These are phyloP conservation scores for Leishmania guyanensis DNA, from an alignment of 208 protist species.

Conservation along the genomic window DNA sequence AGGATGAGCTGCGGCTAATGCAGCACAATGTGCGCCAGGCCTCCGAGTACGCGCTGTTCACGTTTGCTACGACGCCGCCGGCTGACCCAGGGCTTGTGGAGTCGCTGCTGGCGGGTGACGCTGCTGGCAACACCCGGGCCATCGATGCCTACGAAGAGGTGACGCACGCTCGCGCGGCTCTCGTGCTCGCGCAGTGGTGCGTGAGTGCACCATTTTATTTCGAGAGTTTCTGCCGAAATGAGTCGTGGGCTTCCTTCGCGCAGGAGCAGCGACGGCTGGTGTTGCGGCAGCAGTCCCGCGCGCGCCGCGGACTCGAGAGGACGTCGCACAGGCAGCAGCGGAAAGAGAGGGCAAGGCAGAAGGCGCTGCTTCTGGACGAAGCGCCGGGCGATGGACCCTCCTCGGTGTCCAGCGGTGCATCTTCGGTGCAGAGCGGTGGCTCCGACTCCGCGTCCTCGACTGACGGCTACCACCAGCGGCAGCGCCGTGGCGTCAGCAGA, in stretches of 20 bases:
- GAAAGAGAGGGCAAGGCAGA: background rate
- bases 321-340: conserved; percentile 18
- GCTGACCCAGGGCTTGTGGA: conserved; percentile 51
- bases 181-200: conserved; percentile 66
- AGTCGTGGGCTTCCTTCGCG: conserved; percentile 75
- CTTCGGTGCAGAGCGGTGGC: background rate
- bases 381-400: background rate
- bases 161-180: conserved; percentile 18
- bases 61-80: conserved; percentile 72
- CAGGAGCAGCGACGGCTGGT: conserved; percentile 81
- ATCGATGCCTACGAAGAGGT: background rate
- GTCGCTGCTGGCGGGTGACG: conserved; percentile 7
- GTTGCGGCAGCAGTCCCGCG: conserved; percentile 53
- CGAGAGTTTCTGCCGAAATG: conserved; percentile 77
- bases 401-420: conserved; percentile 18
- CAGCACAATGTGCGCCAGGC: conserved; percentile 70
- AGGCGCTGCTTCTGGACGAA: background rate
- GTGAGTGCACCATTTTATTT: conserved; percentile 70
- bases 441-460: background rate
- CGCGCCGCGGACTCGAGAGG: conserved; percentile 34
- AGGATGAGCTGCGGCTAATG: conserved; percentile 80
- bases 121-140: background rate
- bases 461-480: background rate
- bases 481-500: background rate
- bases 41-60: conserved; percentile 76